phyloP scores from a whole-genome alignment of 1,284 basidiomycete genomes.

The Malassezia japonica region DNA sequence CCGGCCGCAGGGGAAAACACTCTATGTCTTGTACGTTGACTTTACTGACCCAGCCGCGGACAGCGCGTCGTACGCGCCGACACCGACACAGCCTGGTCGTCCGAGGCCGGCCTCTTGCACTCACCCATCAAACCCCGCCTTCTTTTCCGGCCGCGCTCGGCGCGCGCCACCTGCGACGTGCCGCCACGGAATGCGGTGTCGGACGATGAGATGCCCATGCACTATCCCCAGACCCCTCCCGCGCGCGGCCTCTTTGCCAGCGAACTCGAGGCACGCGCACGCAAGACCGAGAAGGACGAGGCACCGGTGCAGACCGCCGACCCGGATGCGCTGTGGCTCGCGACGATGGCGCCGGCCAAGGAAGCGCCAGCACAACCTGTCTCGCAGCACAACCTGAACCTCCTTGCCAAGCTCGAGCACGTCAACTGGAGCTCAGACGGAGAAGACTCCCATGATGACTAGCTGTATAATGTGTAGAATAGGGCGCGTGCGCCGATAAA shows the following conservation, averaged over 20 bases:
- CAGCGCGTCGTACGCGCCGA: constrained; percentile 12
- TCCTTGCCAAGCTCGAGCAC: constrained; percentile 7
- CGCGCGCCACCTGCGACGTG: background rate
- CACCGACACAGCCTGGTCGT: background rate
- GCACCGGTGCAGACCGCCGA: background rate
- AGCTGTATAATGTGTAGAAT: constrained; percentile 1
- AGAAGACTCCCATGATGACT: background rate
- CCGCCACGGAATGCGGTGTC: constrained; percentile 7
- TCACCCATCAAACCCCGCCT: constrained; percentile 11
- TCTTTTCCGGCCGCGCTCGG: constrained; percentile 2
- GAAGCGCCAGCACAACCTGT: background rate
- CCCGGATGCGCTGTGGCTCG: constrained; percentile 9
- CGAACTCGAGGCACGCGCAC: constrained; percentile 2
- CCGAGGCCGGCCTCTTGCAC: background rate
- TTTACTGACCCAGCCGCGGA: constrained; percentile 6
- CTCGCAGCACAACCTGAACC: constrained; percentile 3
- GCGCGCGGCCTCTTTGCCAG: constrained; percentile 2
- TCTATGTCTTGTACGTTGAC: constrained; percentile 28
- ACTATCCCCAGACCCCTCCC: background rate
- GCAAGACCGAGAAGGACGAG: background rate
- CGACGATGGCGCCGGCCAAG: background rate
- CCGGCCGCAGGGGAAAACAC: constrained; percentile 25
- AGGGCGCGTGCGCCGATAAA: background rate
- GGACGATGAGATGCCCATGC: constrained; percentile 1
- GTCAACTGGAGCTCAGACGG: constrained; percentile 11